Conservation (phyloP, 176 grass and related monocot species). For the Aegilops speltoides region DNA sequence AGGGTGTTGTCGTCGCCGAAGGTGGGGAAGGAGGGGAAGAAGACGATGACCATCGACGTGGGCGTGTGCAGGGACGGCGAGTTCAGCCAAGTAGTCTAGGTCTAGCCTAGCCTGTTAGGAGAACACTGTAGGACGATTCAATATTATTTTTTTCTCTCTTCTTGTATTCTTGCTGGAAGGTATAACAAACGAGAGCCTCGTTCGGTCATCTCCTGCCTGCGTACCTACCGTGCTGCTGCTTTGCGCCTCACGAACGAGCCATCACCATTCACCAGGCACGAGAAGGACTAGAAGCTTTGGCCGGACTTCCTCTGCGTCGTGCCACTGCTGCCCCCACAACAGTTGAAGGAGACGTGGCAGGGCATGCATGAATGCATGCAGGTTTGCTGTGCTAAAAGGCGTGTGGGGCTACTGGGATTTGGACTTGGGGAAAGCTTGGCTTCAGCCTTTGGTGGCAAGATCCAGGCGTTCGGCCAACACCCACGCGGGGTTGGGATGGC, state of each 20-base stretch:
- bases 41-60: conserved; percentile 81
- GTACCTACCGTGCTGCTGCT: not conserved
- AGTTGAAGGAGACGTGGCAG: not conserved
- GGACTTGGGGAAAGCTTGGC: not conserved
- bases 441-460: not conserved
- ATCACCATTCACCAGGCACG: not conserved
- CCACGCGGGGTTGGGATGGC: not conserved
- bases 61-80: conserved; percentile 81
- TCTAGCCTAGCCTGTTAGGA: not conserved
- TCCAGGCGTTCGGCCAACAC: conserved; percentile 8
- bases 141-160: not conserved
- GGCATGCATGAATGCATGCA: not conserved
- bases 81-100: conserved; percentile 59
- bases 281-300: conserved; percentile 23
- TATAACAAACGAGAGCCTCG: not conserved
- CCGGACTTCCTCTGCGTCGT: not conserved
- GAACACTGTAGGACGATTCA: conserved; percentile 25
- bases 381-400: not conserved
- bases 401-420: not conserved
- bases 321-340: not conserved
- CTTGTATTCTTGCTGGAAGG: conserved; percentile 15
- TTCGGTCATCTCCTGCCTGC: not conserved
- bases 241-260: conserved; percentile 12
- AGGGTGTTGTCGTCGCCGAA: conserved; percentile 65
- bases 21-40: conserved; percentile 25